These are phyloP conservation scores for Nakaseomyces sp. DNA, from an alignment of 1,139 yeast genomes.

Conservation along the genomic window DNA sequence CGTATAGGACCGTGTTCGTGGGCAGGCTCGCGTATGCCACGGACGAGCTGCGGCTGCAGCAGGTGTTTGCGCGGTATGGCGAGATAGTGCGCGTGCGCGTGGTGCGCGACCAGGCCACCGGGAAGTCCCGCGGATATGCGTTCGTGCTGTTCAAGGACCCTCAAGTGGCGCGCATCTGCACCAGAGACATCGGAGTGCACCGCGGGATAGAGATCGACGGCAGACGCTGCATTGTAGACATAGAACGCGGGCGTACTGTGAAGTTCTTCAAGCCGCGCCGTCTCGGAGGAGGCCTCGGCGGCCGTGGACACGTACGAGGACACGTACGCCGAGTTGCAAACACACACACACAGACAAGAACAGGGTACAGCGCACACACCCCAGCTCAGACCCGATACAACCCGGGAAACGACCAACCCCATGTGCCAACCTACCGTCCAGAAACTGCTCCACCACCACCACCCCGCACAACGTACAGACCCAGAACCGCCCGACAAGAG, in stretches of 20 bases:
- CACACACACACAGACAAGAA: too few relatives aligned
- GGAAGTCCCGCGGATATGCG: conserved; percentile 70
- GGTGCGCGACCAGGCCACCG: conserved; percentile 35
- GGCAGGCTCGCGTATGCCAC: conserved; percentile 58
- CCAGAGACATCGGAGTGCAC: conserved; percentile 40
- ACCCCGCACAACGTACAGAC: conserved; percentile 17
- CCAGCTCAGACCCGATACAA: too few relatives aligned
- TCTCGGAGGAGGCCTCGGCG: conserved; percentile 69
- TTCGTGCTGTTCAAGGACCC: conserved; percentile 57
- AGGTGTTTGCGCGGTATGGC: conserved; percentile 58
- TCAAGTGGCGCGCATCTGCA: conserved; percentile 33
- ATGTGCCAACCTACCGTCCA: too few relatives aligned
- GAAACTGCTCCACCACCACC: not conserved
- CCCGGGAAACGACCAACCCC: too few relatives aligned
- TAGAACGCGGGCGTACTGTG: conserved; percentile 71
- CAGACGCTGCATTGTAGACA: conserved; percentile 61
- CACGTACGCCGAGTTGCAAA: too few relatives aligned
- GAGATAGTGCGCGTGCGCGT: conserved; percentile 55
- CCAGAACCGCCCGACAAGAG: conserved; percentile 21
- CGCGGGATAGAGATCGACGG: conserved; percentile 43
- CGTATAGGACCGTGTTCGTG: conserved; percentile 69
- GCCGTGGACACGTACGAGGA: conserved; percentile 45
- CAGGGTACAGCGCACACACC: not conserved
- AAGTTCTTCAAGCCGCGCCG: conserved; percentile 76
- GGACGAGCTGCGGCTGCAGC: conserved; percentile 63